These are phyloP conservation scores for Sclerotiophoma versabilis DNA, from an alignment of 2,329 filamentous ascomycete species.

Conservation along the genomic window DNA sequence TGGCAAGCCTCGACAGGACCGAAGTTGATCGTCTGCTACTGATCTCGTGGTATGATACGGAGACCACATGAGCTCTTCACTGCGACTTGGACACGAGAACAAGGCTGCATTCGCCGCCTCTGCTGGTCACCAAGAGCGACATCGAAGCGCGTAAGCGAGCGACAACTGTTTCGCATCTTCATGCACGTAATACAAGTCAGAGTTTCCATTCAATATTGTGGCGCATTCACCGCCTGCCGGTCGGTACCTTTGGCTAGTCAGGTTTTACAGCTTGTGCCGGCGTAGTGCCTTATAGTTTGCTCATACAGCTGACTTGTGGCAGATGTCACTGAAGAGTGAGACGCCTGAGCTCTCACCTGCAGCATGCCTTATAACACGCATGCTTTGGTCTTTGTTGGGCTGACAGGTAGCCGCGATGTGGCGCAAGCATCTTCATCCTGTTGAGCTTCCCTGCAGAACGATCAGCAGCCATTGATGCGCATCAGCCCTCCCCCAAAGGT, in stretches of 20 bases:
- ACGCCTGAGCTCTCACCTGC: conserved; percentile 1
- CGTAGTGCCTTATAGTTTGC: not conserved
- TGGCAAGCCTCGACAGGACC: not conserved
- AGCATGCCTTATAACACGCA: not conserved
- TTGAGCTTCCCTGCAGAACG: not conserved
- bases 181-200: conserved; percentile 27
- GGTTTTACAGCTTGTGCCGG: not conserved
- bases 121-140: not conserved
- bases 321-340: not conserved
- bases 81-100: conserved; percentile 3
- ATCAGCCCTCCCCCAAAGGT: not conserved
- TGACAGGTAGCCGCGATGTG: conserved; percentile 1
- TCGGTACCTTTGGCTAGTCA: conserved; percentile 13
- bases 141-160: conserved; percentile 1
- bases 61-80: conserved; percentile 6
- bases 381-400: not conserved
- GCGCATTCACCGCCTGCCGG: conserved; percentile 21
- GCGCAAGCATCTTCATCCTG: conserved; percentile 1
- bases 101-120: conserved; percentile 12
- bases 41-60: not conserved
- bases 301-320: not conserved
- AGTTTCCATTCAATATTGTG: conserved; percentile 34
- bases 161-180: conserved; percentile 4
- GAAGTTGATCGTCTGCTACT: not conserved
- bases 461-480: not conserved